A percentile compares a stretch with the other conserved stretches of the same genome.
Conservation (phyloP, 345 rosid species). For the Hibiscus tridactylites region DNA sequence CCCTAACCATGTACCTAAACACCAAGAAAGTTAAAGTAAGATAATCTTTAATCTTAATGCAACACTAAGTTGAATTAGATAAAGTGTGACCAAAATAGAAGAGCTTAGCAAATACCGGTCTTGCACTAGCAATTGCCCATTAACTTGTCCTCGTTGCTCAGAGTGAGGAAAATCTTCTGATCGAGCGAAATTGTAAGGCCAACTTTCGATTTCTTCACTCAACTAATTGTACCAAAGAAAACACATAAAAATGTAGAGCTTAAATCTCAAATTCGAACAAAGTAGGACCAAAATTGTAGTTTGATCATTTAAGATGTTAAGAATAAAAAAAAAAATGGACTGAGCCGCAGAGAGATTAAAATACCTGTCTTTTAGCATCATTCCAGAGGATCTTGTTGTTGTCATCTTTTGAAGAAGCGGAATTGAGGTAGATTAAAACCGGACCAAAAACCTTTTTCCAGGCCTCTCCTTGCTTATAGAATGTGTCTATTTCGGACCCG, state of each 20-base stretch:
- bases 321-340: background rate
- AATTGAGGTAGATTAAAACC: constrained; percentile 60
- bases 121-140: constrained; percentile 48
- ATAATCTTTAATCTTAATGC: background rate
- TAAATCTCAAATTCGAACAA: too few relatives aligned
- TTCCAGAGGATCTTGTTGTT: constrained; percentile 39
- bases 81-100: background rate
- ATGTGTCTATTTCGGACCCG: constrained; percentile 51
- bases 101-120: constrained; percentile 34
- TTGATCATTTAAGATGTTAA: background rate
- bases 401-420: constrained; percentile 17
- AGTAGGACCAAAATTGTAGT: too few relatives aligned
- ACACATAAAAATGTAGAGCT: background rate
- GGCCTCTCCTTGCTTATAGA: constrained; percentile 38
- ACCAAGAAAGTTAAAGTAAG: background rate
- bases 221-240: constrained; percentile 22
- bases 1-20: constrained; percentile 27
- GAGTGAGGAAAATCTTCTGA: constrained; percentile 48
- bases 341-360: background rate
- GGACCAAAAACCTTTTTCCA: constrained; percentile 94
- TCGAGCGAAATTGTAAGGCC: constrained; percentile 61
- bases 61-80: background rate
- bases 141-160: constrained; percentile 48
- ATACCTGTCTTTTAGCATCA: constrained; percentile 77
- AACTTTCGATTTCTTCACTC: constrained; percentile 40